Evolutionary conservation across 169 alveolate species (phyloP).

Genomic region (Plasmodium sp.): DNA sequence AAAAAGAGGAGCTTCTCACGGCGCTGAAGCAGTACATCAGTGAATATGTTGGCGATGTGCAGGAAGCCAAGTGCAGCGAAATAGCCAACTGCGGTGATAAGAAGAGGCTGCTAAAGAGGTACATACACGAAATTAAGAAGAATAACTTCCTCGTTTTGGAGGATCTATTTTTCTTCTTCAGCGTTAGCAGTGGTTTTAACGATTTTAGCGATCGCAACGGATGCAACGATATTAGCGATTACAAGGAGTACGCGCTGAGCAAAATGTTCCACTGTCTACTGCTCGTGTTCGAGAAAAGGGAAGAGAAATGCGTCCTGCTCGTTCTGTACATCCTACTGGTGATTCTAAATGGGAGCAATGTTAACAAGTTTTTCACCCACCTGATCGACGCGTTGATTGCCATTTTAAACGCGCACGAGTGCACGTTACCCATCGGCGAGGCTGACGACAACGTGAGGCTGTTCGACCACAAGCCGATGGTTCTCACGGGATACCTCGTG

Average conservation of each 20-base stretch:
- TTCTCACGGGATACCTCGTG: not conserved
- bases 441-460: conserved; percentile 9
- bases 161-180: conserved; percentile 20
- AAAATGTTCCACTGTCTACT: conserved; percentile 45
- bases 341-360: conserved; percentile 12
- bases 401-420: conserved; percentile 28
- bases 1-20: not conserved
- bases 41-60: conserved; percentile 25
- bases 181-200: not conserved
- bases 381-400: conserved; percentile 15
- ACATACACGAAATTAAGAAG: conserved; percentile 36
- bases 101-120: conserved; percentile 34
- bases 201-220: conserved; percentile 17
- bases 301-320: conserved; percentile 26
- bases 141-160: conserved; percentile 27
- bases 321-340: conserved; percentile 9
- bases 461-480: conserved; percentile 68
- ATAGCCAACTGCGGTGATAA: conserved; percentile 11
- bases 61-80: conserved; percentile 32
- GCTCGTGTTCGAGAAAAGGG: conserved; percentile 17
- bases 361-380: conserved; percentile 11
- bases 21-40: conserved; percentile 1
- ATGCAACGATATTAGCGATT: not conserved
- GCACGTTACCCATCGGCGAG: conserved; percentile 15
- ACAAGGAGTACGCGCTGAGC: conserved; percentile 22